Evolutionary conservation across 2,329 filamentous ascomycete species (phyloP).

Genomic region (Xylariales sp.): DNA sequence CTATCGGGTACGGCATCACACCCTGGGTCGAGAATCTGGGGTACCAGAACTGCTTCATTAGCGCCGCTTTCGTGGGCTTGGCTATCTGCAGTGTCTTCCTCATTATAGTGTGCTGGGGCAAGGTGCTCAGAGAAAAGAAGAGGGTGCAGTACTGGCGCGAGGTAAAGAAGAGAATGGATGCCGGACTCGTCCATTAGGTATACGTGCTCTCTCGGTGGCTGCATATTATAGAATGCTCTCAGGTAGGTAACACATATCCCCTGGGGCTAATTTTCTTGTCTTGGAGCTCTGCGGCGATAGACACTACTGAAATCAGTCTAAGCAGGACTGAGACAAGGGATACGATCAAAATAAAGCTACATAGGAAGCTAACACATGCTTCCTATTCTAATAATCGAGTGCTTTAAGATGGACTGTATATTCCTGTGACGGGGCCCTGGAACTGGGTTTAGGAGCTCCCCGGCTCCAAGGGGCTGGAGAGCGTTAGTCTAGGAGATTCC

Average conservation of each 20-base stretch:
- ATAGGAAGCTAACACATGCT: too few relatives aligned
- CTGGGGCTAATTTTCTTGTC: too few relatives aligned
- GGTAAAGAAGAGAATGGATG: constrained; percentile 46
- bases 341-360: too few relatives aligned
- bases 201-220: constrained; percentile 4
- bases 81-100: constrained; percentile 48
- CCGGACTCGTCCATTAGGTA: constrained; percentile 46
- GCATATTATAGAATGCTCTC: background rate
- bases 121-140: constrained; percentile 46
- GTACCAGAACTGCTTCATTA: constrained; percentile 59
- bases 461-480: too few relatives aligned
- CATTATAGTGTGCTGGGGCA: constrained; percentile 49
- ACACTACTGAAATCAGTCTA: too few relatives aligned
- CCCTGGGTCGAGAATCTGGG: constrained; percentile 58
- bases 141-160: constrained; percentile 48
- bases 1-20: constrained; percentile 57
- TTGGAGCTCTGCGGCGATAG: too few relatives aligned
- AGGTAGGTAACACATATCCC: background rate
- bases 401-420: too few relatives aligned
- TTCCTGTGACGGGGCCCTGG: too few relatives aligned
- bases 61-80: constrained; percentile 48
- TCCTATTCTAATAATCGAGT: too few relatives aligned
- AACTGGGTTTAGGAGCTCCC: too few relatives aligned
- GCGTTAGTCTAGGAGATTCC: too few relatives aligned
- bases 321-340: too few relatives aligned